Evolutionary conservation across 352 stramenopile species (phyloP).

Genomic region (Globisporangium lucens): DNA sequence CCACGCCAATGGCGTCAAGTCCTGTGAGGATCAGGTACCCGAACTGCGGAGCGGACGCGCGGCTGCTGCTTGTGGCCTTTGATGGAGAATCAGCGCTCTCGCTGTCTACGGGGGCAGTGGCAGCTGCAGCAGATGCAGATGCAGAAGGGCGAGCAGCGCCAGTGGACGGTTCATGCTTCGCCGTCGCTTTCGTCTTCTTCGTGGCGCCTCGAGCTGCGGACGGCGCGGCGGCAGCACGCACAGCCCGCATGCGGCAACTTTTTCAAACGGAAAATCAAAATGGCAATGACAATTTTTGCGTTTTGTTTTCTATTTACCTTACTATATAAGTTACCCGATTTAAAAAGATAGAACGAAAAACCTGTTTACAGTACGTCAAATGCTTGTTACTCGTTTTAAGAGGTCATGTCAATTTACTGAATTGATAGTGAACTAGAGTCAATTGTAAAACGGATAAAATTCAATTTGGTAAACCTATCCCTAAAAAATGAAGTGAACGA

Average conservation of each 20-base stretch:
- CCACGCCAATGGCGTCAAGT: conserved; percentile 43
- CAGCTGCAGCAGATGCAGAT: neutral
- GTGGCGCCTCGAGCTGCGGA: neutral
- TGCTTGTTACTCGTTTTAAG: no score
- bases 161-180: neutral
- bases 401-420: no score
- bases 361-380: no score
- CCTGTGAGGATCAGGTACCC: conserved; percentile 34
- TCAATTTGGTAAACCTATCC: no score
- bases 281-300: no score
- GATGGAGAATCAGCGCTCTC: neutral
- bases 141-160: neutral
- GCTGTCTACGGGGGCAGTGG: neutral
- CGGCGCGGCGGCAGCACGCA: neutral
- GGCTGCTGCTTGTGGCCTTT: neutral
- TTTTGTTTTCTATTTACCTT: no score
- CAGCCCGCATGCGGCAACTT: conserved; percentile 2
- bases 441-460: no score
- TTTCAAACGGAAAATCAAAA: neutral
- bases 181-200: neutral
- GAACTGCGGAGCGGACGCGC: conserved; percentile 33
- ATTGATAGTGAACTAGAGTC: no score
- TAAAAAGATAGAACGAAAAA: no score
- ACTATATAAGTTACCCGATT: no score
- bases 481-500: no score